Conservation (phyloP, 805 yeast genomes). For the Lachancea sp. region DNA sequence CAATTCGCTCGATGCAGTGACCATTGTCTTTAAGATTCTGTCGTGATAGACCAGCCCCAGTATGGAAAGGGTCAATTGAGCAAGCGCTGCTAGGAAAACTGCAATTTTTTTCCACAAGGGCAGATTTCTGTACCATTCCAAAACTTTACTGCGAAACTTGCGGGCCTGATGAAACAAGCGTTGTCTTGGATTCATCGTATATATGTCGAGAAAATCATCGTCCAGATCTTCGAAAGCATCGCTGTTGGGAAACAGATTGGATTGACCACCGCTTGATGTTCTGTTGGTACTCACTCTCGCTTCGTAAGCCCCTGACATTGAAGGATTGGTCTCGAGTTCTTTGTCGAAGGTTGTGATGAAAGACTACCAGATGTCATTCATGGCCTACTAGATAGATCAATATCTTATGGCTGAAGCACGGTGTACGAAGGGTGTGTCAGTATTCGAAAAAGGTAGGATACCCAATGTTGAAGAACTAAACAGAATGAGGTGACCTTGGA, state of each 20-base stretch:
- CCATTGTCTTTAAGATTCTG: conserved; percentile 30
- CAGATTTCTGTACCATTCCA: conserved; percentile 15
- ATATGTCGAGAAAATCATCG: conserved; percentile 29
- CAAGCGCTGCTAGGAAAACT: conserved; percentile 12
- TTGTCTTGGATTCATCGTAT: conserved; percentile 30
- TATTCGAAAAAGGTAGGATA: no score
- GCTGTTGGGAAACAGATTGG: conserved; percentile 5
- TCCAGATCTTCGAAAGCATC: conserved; percentile 22
- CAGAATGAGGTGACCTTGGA: no score
- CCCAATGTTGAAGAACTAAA: no score
- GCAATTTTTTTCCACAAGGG: conserved; percentile 21
- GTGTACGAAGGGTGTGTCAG: no score
- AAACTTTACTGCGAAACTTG: conserved; percentile 10
- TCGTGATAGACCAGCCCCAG: conserved; percentile 25
- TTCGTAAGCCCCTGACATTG: conserved; percentile 17
- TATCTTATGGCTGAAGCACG: no score
- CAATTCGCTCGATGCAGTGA: conserved; percentile 42
- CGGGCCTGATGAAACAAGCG: conserved; percentile 22
- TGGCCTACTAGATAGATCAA: no score
- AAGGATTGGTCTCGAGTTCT: background rate
- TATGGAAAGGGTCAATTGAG: conserved; percentile 15
- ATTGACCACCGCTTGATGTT: background rate
- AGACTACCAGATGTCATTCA: no score
- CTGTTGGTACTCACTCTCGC: conserved; percentile 12
- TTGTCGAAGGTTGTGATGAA: no score